phyloP scores from a whole-genome alignment of 768 basidiomycete species.

The Omphalotus guepiniiformis region DNA sequence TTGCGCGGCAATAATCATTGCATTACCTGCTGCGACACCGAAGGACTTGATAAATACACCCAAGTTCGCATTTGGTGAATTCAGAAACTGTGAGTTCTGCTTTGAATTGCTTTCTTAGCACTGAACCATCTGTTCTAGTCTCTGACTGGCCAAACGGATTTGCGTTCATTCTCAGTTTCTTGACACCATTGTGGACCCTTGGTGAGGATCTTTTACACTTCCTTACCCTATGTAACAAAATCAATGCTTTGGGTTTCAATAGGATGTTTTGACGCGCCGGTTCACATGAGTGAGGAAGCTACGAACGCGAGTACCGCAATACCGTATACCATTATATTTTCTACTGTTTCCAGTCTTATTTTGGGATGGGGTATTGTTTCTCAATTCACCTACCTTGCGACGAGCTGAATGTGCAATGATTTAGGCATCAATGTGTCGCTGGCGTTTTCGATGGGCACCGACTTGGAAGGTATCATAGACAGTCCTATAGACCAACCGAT shows the following conservation, averaged over 20 bases:
- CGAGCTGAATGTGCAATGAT: background rate
- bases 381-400: background rate
- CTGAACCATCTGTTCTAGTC: conserved; percentile 23
- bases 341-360: conserved; percentile 38
- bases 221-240: too few relatives aligned
- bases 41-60: conserved; percentile 55
- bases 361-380: conserved; percentile 30
- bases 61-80: conserved; percentile 57
- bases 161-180: conserved; percentile 24
- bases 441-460: conserved; percentile 44
- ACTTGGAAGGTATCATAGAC: conserved; percentile 32
- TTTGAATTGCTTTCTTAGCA: background rate
- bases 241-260: background rate
- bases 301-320: conserved; percentile 48
- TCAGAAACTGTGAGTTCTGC: conserved; percentile 43
- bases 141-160: conserved; percentile 41
- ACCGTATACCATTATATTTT: conserved; percentile 43
- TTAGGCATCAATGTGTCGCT: conserved; percentile 39
- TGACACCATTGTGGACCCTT: conserved; percentile 47
- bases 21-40: conserved; percentile 61
- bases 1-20: conserved; percentile 63
- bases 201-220: conserved; percentile 31
- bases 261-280: conserved; percentile 28
- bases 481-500: conserved; percentile 39
- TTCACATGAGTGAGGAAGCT: conserved; percentile 51